These are phyloP conservation scores for Dictyostelium capitatum DNA, from an alignment of 78 protist species.

Conservation along the genomic window DNA sequence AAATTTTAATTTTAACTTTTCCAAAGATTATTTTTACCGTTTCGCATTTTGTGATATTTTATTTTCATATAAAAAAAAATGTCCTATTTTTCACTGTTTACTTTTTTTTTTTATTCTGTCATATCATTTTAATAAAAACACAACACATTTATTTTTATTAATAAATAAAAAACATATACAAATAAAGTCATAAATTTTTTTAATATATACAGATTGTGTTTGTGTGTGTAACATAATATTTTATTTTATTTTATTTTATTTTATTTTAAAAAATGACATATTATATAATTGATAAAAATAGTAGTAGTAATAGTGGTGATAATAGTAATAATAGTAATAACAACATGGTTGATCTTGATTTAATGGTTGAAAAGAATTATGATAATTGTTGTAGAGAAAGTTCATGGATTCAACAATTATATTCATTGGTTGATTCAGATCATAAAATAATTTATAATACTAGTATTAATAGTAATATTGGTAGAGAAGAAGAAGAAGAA, in stretches of 20 bases:
- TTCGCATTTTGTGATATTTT: too few species aligned
- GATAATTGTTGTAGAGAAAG: constrained; percentile 11
- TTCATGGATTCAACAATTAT: neutral
- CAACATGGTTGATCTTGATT: neutral
- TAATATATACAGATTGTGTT: too few species aligned
- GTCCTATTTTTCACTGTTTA: too few species aligned
- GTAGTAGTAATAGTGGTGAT: neutral
- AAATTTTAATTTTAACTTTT: too few species aligned
- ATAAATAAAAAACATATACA: neutral
- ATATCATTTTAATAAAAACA: too few species aligned
- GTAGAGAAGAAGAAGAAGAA: neutral
- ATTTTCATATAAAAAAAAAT: too few species aligned
- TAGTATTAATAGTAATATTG: neutral
- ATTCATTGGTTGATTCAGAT: neutral
- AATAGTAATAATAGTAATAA: neutral
- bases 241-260: too few species aligned
- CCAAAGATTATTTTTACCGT: too few species aligned
- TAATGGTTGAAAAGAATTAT: neutral
- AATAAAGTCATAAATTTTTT: too few species aligned
- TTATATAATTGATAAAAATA: neutral
- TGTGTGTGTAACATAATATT: too few species aligned
- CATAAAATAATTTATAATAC: neutral
- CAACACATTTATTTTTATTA: too few species aligned
- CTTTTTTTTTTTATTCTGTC: too few species aligned
- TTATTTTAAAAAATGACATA: constrained; percentile 21